These are phyloP conservation scores for Agaricus bisporus DNA, from an alignment of 768 basidiomycete genomes.

Conservation along the genomic window DNA sequence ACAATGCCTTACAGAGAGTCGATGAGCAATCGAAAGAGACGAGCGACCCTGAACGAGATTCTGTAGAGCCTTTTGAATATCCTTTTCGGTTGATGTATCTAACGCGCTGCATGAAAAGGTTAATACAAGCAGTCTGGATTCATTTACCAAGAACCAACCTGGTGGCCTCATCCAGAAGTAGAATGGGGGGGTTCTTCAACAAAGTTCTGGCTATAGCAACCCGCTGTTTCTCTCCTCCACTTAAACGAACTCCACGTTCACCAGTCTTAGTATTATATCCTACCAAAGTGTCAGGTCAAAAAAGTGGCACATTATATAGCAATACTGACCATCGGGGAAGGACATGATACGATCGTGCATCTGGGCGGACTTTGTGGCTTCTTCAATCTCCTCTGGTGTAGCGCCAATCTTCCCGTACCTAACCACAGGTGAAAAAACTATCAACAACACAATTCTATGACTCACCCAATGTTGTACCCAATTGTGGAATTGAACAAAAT, in stretches of 20 bases:
- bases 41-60: constrained; percentile 70
- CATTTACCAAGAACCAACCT: constrained; percentile 33
- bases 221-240: constrained; percentile 87
- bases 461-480: constrained; percentile 66
- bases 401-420: constrained; percentile 78
- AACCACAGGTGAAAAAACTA: not conserved
- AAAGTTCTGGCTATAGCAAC: constrained; percentile 85
- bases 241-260: constrained; percentile 81
- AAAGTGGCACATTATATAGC: not conserved
- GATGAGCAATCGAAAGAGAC: constrained; percentile 75
- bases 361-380: constrained; percentile 75
- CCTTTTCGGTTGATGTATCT: constrained; percentile 87
- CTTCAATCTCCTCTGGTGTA: constrained; percentile 66
- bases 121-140: not conserved
- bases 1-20: constrained; percentile 54
- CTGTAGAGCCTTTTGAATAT: constrained; percentile 84
- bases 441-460: not conserved
- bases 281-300: constrained; percentile 12
- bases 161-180: constrained; percentile 75
- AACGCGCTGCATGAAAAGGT: constrained; percentile 47
- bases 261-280: constrained; percentile 83
- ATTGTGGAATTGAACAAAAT: constrained; percentile 70
- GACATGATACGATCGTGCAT: constrained; percentile 82
- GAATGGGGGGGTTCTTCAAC: constrained; percentile 77
- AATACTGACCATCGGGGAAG: constrained; percentile 62